A percentile compares a stretch with the other conserved stretches of the same genome.
Evolutionary conservation across 2,329 filamentous ascomycete species (phyloP).

Genomic region (Tolypocladium tropicale): DNA sequence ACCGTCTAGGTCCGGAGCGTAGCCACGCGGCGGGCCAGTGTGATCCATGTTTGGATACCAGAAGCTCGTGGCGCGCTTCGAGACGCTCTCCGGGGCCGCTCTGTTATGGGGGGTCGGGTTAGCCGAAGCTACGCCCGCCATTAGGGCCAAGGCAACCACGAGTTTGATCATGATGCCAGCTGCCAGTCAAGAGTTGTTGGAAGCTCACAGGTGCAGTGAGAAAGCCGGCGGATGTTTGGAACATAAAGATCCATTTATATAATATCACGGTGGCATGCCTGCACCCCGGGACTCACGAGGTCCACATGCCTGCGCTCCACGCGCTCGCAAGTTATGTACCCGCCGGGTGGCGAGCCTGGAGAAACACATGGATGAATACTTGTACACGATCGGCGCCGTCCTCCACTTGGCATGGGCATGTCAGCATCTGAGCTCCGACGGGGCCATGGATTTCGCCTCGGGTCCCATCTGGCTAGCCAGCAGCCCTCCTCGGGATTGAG

Average conservation of each 20-base stretch:
- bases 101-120: slow-evolving; percentile 3
- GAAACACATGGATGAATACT: neutral
- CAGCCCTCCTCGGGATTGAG: neutral
- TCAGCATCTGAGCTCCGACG: neutral
- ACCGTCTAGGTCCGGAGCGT: slow-evolving; percentile 27
- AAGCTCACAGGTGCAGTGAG: neutral
- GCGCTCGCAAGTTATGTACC: neutral
- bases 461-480: neutral
- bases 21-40: slow-evolving; percentile 22
- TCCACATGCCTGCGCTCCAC: neutral
- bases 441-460: neutral
- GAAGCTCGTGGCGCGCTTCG: slow-evolving; percentile 17
- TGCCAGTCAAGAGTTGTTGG: neutral
- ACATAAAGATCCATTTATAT: neutral
- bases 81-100: slow-evolving; percentile 4
- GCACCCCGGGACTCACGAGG: neutral
- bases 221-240: neutral
- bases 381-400: neutral
- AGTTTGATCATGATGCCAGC: slow-evolving; percentile 8
- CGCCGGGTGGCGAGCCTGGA: neutral
- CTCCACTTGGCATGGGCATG: neutral
- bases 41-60: slow-evolving; percentile 35
- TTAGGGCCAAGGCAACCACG: slow-evolving; percentile 5
- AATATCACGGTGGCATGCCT: neutral
- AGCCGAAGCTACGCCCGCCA: slow-evolving; percentile 9